Percentiles rank a stretch among this genome's conserved stretches.
These are phyloP conservation scores for Saccharomyces pastorianus DNA, from an alignment of 1,139 yeast genomes.

Conservation along the genomic window DNA sequence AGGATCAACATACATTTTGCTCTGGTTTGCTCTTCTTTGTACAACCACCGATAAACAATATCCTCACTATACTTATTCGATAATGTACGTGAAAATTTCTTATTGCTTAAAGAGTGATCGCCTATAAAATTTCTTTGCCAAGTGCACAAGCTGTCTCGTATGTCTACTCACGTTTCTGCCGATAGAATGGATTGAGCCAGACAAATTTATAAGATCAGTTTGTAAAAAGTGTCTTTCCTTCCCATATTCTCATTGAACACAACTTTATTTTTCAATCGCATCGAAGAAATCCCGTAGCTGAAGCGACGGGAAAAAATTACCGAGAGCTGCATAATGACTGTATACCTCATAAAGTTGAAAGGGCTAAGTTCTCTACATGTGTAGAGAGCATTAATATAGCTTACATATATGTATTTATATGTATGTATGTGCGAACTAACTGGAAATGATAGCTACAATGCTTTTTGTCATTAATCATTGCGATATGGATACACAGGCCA, in stretches of 20 bases:
- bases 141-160: neutral
- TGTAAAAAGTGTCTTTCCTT: neutral
- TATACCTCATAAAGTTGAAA: too few species aligned
- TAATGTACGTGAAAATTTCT: neutral
- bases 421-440: neutral
- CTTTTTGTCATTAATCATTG: neutral
- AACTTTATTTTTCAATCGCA: neutral
- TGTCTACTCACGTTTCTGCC: neutral
- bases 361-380: neutral
- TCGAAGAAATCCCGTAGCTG: slow-evolving; percentile 1
- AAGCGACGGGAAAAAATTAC: neutral
- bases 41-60: slow-evolving; percentile 5
- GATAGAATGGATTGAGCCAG: neutral
- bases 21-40: neutral
- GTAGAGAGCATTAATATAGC: too few species aligned
- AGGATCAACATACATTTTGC: slow-evolving; percentile 22
- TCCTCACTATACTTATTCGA: slow-evolving; percentile 3
- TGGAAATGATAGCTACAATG: too few species aligned
- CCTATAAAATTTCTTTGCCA: neutral
- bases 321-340: neutral
- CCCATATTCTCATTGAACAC: neutral
- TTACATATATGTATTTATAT: neutral
- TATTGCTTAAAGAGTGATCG: neutral
- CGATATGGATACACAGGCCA: too few species aligned
- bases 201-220: neutral